Conservation (phyloP, 768 basidiomycete species). For the Suillus bovinus region DNA sequence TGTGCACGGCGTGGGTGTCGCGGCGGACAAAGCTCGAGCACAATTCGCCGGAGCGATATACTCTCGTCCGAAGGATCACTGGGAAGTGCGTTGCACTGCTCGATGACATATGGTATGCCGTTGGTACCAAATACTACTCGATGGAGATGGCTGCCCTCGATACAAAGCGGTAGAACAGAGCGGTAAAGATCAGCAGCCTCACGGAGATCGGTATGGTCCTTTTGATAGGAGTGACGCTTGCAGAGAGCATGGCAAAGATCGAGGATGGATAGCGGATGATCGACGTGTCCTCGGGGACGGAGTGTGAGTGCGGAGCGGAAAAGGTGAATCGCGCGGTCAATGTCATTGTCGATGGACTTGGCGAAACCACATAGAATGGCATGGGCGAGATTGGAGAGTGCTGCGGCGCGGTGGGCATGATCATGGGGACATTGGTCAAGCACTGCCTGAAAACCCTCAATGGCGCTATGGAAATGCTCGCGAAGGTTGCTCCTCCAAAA, state of each 20-base stretch:
- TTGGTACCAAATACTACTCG: background rate
- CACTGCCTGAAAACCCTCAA: background rate
- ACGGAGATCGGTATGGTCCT: background rate
- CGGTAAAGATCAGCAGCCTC: background rate
- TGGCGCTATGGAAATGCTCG: background rate
- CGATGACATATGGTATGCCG: background rate
- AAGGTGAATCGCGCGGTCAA: background rate
- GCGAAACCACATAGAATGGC: background rate
- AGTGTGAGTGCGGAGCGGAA: background rate
- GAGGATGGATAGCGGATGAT: background rate
- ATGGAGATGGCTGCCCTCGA: background rate
- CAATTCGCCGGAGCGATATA: background rate
- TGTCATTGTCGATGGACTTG: background rate
- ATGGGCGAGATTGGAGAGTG: conserved; percentile 6
- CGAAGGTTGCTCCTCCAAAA: background rate
- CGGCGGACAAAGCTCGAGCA: background rate
- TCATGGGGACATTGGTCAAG: background rate
- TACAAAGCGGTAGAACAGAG: background rate
- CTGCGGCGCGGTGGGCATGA: background rate
- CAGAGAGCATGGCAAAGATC: background rate
- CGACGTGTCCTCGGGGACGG: background rate
- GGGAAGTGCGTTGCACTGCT: background rate
- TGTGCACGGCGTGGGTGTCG: no score
- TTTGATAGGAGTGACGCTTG: background rate
- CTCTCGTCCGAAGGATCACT: background rate